Evolutionary conservation across 345 rosid species (phyloP), one percentile per base, ranked within the genome.

Genomic region (Linum lewisii): DNA sequence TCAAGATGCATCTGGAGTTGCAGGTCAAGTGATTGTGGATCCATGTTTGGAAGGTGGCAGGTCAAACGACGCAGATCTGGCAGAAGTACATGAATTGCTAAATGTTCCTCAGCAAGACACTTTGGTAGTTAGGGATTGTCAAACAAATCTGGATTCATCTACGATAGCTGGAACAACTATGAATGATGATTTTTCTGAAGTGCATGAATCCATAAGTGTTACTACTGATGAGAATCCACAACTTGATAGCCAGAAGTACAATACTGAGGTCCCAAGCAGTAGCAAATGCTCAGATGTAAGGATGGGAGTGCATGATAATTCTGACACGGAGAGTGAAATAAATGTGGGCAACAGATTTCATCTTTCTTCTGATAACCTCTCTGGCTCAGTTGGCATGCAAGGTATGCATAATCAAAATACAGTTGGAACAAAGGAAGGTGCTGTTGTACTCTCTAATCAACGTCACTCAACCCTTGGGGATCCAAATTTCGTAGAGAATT

Each of bases 401-500:
- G 60, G 24, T 42, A 69, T 60, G n/a, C 66, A 63, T 52, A 65
- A 66, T 61, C 63, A 69, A 57, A 75, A 58, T 67, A 25, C 16
- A 22, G 57, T 58, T 65, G 67, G 61, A 21, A 75, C 73, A 6
- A 68, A 57, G 42, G 69, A 75, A 68, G 54, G 67, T 57, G 21
- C 63, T 71, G 53, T 22, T 49, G 84, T 69, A 59, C 71, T 81
- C 68, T 78, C 79, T 63, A 61, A 36, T 68, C 70, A 60, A 70
- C 58, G 71, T 11, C 93, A 80, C 73, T 88, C 95, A 74, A 80
- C 88, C 63, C 77, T 80, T 56, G 90, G 74, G 56, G 96, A 88
- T 72, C 93, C 96, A 52, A 80, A 83, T 79, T 92, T 92, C 78
- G 93, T 92, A 56, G 95, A 86, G 62, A 88, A 86, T 69, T 92